Percentiles rank a stretch among this genome's conserved stretches.
These are phyloP conservation scores for Saccharomyces pastorianus DNA, from an alignment of 1,139 yeast species.

Conservation along the genomic window DNA sequence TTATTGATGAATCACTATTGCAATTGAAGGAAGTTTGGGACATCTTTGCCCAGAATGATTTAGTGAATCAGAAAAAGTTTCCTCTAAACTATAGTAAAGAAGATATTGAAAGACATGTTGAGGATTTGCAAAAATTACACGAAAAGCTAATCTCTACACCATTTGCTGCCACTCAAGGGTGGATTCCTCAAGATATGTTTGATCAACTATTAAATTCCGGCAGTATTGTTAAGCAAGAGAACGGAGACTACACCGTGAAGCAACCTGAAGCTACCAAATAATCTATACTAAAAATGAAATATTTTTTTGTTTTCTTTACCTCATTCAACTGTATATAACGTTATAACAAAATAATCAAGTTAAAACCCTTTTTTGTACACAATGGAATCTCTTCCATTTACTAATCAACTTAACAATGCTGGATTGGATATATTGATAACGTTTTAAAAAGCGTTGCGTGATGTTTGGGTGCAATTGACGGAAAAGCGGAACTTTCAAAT, in stretches of 20 bases:
- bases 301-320: not conserved
- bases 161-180: slow-evolving; percentile 84
- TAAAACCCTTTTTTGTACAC: not conserved
- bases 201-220: slow-evolving; percentile 61
- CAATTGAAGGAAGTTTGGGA: slow-evolving; percentile 75
- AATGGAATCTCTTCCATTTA: no score
- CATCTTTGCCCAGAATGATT: slow-evolving; percentile 52
- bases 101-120: slow-evolving; percentile 47
- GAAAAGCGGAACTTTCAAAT: not conserved
- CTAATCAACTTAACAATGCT: not conserved
- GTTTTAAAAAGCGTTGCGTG: not conserved
- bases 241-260: slow-evolving; percentile 38
- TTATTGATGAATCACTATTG: slow-evolving; percentile 58
- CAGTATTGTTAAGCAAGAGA: slow-evolving; percentile 41
- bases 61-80: slow-evolving; percentile 41
- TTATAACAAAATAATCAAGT: not conserved
- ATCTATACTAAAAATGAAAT: not conserved
- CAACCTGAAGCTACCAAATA: not conserved
- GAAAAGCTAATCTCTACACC: slow-evolving; percentile 61
- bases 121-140: slow-evolving; percentile 59
- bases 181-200: slow-evolving; percentile 93
- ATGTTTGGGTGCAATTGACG: not conserved
- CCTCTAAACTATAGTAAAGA: slow-evolving; percentile 56
- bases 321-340: not conserved
- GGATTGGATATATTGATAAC: not conserved